Conservation (phyloP, 106 monocot species). For the Apostasia shenzhenica region DNA sequence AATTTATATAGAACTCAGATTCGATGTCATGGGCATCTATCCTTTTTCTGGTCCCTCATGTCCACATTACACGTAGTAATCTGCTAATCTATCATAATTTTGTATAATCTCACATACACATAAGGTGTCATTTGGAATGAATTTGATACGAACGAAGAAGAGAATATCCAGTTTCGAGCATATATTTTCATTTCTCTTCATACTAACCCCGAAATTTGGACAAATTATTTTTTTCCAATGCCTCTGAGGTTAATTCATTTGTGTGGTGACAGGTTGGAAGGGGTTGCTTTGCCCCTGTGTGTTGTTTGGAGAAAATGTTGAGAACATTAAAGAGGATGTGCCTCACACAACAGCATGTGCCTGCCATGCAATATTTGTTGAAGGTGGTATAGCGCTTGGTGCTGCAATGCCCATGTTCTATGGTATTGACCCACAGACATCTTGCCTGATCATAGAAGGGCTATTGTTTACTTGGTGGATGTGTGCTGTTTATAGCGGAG, state of each 20-base stretch:
- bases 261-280: conserved; percentile 58
- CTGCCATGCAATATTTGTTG: conserved; percentile 86
- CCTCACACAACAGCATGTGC: conserved; percentile 69
- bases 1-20: too few species aligned
- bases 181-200: too few species aligned
- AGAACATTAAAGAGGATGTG: conserved; percentile 71
- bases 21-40: too few species aligned
- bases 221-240: too few species aligned
- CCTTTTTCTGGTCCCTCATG: too few species aligned
- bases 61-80: too few species aligned
- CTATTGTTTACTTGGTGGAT: conserved; percentile 89
- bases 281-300: conserved; percentile 94
- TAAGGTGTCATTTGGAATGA: too few species aligned
- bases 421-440: conserved; percentile 73
- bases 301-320: conserved; percentile 84
- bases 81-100: too few species aligned
- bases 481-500: conserved; percentile 85
- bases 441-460: conserved; percentile 84
- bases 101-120: too few species aligned
- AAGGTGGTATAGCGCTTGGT: conserved; percentile 87
- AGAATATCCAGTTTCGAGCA: too few species aligned
- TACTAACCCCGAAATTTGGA: too few species aligned
- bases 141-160: too few species aligned
- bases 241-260: background rate
- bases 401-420: conserved; percentile 71